A percentile compares a stretch with the other conserved stretches of the same genome.
phyloP scores from a whole-genome alignment of 2,329 filamentous ascomycete species.

The Corinectria fuckeliana region DNA sequence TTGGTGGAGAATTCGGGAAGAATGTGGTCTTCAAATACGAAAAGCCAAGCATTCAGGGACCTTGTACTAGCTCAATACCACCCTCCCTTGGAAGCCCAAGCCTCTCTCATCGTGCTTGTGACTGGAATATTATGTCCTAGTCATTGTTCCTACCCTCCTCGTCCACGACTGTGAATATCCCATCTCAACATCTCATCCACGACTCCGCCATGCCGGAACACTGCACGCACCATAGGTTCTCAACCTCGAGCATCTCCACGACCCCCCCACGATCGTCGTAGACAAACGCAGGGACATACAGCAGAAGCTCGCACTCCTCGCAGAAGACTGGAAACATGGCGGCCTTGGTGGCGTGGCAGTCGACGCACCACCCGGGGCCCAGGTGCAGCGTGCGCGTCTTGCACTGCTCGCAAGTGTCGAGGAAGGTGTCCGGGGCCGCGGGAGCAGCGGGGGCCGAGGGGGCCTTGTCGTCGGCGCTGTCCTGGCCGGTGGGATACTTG shows the following conservation, averaged over 20 bases:
- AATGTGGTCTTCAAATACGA: constrained; percentile 30
- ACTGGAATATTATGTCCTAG: constrained; percentile 10
- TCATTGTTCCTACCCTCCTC: too few relatives aligned
- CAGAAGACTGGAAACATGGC: constrained; percentile 18
- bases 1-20: constrained; percentile 20
- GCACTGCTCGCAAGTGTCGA: constrained; percentile 12
- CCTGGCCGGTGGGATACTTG: too few relatives aligned
- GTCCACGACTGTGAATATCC: too few relatives aligned
- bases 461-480: too few relatives aligned
- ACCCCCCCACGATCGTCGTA: constrained; percentile 15
- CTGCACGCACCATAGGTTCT: constrained; percentile 28
- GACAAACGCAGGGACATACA: constrained; percentile 15
- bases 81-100: constrained; percentile 30
- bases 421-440: constrained; percentile 8
- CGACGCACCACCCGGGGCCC: constrained; percentile 27
- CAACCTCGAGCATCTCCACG: constrained; percentile 26
- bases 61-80: constrained; percentile 30
- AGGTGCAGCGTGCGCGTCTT: constrained; percentile 24
- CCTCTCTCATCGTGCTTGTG: constrained; percentile 18
- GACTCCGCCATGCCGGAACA: constrained; percentile 23
- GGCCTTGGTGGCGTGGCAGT: constrained; percentile 2
- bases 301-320: constrained; percentile 9
- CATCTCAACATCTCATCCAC: background rate
- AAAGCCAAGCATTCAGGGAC: constrained; percentile 29
- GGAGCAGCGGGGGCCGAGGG: too few relatives aligned